phyloP scores from a whole-genome alignment of 1,139 yeast species.

The Lodderomyces parapsilosis region DNA sequence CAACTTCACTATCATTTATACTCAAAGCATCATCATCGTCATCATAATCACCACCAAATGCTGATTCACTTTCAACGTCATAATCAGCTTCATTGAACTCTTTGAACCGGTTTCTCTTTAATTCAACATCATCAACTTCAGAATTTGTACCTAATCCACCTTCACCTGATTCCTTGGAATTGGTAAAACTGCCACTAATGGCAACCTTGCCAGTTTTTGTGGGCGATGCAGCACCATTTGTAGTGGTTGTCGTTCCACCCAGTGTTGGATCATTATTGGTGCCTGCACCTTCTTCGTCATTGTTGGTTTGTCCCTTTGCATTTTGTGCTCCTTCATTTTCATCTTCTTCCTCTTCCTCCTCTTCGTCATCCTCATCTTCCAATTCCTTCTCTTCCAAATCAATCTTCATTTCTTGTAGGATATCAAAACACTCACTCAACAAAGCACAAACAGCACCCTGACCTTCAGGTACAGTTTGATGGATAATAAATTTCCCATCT shows the following conservation, averaged over 20 bases:
- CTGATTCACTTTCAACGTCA: conserved; percentile 41
- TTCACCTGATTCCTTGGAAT: conserved; percentile 21
- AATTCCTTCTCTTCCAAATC: conserved; percentile 76
- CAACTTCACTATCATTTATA: conserved; percentile 34
- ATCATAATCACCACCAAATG: conserved; percentile 28
- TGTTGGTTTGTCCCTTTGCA: conserved; percentile 8
- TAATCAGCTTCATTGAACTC: conserved; percentile 51
- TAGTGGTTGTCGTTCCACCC: not conserved
- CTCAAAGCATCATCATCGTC: conserved; percentile 23
- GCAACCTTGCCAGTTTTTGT: not conserved
- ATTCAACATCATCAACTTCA: conserved; percentile 41
- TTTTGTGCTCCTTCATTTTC: conserved; percentile 12
- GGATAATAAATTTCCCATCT: conserved; percentile 90
- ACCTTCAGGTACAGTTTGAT: conserved; percentile 91
- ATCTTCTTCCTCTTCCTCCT: conserved; percentile 14
- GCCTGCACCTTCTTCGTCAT: conserved; percentile 5
- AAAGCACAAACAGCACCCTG: conserved; percentile 91
- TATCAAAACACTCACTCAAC: conserved; percentile 91
- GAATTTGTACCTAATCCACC: conserved; percentile 13
- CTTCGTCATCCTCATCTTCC: conserved; percentile 20
- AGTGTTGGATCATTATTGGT: not conserved
- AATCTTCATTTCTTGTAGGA: conserved; percentile 82
- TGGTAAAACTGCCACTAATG: conserved; percentile 17
- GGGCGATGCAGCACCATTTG: not conserved
- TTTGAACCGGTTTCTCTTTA: conserved; percentile 42